Base-by-base conservation (phyloP, 306 rosid genomes). In the Ziziphus jujuba region DNA sequence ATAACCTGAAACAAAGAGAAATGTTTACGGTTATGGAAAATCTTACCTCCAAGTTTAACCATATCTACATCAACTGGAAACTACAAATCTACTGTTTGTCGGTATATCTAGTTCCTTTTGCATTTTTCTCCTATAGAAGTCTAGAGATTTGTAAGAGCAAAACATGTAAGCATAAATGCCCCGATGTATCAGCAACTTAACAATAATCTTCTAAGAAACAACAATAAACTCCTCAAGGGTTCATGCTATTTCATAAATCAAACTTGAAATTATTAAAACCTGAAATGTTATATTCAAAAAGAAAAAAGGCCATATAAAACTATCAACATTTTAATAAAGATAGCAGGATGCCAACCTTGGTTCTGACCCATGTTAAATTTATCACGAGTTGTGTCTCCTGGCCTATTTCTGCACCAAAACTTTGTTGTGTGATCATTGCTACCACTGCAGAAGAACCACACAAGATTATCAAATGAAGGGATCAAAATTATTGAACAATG, bases 341-440 rank as follows among this genome's bases (percentile, higher is more conserved):
- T 57, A 28, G 10, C 50, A 16, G 49, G 22, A 38, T 13, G 57
- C 63, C 49, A 71, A 87, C 96, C 96, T 86, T 86, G 92, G 66
- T 59, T 79, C 77, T 80, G 76, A 63, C 84, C 90, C 72, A 73
- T 77, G 81, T 79, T 86, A 75, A 79, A 87, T 80, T 80, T 92
- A 78, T 90, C 98, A 53, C 91, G 96, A 31, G 76, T 85, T 56
- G 82, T 81, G 85, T 93, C 99, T 38, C 99, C 99, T 24, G 99
- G 99, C 82, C 99, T 85, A 72, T 93, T 88, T 85, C 99, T 79
- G 77, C 97, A 88, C 97, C 99, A 93, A 80, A 93, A 93, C 82
- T 82, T 93, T 6, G 99, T 93, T 55, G 96, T 88, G 69, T 93
- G 99, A 85, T 93, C 97, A 76, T 90, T 86, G 97, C 99, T 93